Base-by-base conservation (phyloP, 768 basidiomycete genomes). In the Amanita phalloides region DNA sequence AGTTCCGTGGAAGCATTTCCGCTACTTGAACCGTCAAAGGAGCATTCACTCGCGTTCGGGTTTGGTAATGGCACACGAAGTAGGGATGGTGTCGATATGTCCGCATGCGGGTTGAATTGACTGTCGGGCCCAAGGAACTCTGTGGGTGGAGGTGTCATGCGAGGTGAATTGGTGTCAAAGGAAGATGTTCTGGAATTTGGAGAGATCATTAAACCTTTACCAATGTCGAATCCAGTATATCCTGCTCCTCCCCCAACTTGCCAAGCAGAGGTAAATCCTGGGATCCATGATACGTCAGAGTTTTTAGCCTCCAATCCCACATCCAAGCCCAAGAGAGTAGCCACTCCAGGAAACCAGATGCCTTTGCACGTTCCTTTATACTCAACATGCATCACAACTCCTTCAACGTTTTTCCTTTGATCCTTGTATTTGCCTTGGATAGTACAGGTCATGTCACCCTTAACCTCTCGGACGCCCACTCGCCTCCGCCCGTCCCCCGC, bases 261-360 rank as follows among this genome's bases (percentile, higher is more conserved):
- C 88, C 88, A 91, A 56, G 71, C 70, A 4, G 59, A 54, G 49
- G 76, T 64, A 51, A 64, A 62, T 5, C 73, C 79, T 8, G 73
- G 66, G 5, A 76, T 73, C 88, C 88, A 91, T 13, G 71, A 64
- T 20, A 87, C 73, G 53, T 86, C 82, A 21, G 81, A 83, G 25
- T 79, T 79, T 58, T 81, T 82, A 7, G 78, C 74, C 54, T 83
- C 80, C 10, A 91, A 70, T 9, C 76, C 75, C 30, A 88, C 74
- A 58, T 90, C 88, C 73, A 90, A 68, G 8, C 86, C 89, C 17
- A 91, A 71, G 58, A 88, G 69, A 3, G 85, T 90, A 3, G 89
- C 89, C 4, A 89, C 87, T 2, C 87, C 89, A 37, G 86, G 82
- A 60, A 81, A 89, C 84, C 86, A 90, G 41, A 90, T 68, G 10